Base-by-base conservation (phyloP, 176 grass and related monocot species). In the Luzula sylvatica region DNA sequence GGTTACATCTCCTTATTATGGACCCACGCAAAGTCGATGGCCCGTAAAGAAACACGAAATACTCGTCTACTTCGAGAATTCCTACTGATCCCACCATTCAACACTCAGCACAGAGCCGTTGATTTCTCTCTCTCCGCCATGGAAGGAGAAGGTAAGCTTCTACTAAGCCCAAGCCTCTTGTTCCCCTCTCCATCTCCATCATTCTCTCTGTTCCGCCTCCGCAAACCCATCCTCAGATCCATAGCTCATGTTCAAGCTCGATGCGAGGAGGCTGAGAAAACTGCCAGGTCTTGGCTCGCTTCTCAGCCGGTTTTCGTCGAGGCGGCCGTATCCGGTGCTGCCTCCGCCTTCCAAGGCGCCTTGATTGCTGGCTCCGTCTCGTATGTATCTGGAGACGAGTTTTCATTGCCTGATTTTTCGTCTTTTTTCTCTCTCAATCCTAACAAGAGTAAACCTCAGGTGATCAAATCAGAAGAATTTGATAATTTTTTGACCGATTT, bases 361-460 rank as follows among this genome's bases (percentile, higher is more conserved):
- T 72, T 77, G 4, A 49, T 83, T 18, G 72, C 79, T 8, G 78
- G 49, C 2, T 83, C 87, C 21, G 71, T 94, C 68, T 79, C 79
- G 3, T 55, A 72, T 32, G 59, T 94, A 68, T 43, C 75, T 4
- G 55, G 74, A 9, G 74, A 81, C 38, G 70, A 75, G 14, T 23
- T 76, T 56, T 67, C 71, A 41, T 51, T 46, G 15, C 58, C 58
- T 8, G 82, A 76, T 15, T 57, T 83, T 23, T 72, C 77, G 43
- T 58, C 65, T 39, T 44, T 68, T 35, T 75, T 79, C 23, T 41
- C 81, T 62, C 83, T 83, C 45, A 69, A 83, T 71, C 72, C 88
- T 13, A 79, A 70, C 39, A 63, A 87, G 4, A 80, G 76, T 59
- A 71, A 83, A 69, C 71, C 82, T 11, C 83, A 94, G 83, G 88